Evolutionary conservation across 495 filamentous ascomycete genomes (phyloP), one percentile per base, ranked within the genome.

Genomic region (Talaromyces proteolyticus): DNA sequence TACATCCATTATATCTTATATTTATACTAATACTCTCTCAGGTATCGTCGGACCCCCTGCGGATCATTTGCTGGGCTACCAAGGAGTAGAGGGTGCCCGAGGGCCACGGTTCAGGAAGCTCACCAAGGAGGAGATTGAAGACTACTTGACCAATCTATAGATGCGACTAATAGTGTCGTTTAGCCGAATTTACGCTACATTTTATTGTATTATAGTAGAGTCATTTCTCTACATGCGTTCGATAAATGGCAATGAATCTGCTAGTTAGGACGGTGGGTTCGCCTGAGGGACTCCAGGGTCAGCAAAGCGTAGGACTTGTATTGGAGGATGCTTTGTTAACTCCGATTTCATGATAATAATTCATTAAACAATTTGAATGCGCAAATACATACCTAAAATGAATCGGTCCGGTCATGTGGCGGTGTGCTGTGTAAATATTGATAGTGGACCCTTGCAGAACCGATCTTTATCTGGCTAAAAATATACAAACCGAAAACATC

Each of bases 91-190:
- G 59, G 88, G 88, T 34, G 86, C 91, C 12, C 80, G 81, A 60
- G 94, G 94, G 21, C 94, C 94, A 22, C 81, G 93, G 53, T 98
- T 98, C 78, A 76, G 93, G 63, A 98, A 94, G 79, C 73, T 98
- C 69, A 95, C 83, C 59, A 92, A 95, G 58, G 87, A 92, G 72
- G 92, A 98, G 73, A 96, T 98, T 62, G 93, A 98, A 76, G 93
- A 98, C 66, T 98, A 98, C 74, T 72, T 98, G 64, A 96, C 92
- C 64, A 95, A 93, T 75, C 82, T 97, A 76, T 96, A 49, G 38
- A 40, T 25, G 34, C 36, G 38, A 17, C 22, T 26, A 75, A 78
- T 47, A 43, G 21, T 29, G 40, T 22, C 39, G 34, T 41, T 34
- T 41, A 49, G 26, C 26, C 38, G 38, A 47, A 47, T 37, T 22